A percentile compares a stretch with the other conserved stretches of the same genome.
Evolutionary conservation across 116 monocot species (phyloP).

Genomic region (Cymodocea nodosa): DNA sequence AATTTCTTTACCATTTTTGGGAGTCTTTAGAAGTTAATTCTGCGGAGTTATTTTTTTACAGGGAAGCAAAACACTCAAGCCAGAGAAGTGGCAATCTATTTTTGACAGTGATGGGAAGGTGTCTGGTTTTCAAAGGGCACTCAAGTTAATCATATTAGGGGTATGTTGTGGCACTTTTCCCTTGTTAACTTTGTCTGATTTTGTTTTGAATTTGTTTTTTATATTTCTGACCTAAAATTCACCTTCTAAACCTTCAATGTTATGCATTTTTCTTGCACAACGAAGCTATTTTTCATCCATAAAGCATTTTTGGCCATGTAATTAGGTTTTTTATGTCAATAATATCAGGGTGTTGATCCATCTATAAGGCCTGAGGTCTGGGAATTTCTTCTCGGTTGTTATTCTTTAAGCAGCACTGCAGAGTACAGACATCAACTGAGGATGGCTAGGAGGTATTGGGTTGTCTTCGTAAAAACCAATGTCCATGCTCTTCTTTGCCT

Average conservation of each 20-base stretch:
- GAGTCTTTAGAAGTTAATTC: no score
- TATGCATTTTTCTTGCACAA: not conserved
- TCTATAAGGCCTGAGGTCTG: conserved; percentile 90
- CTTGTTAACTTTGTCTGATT: not conserved
- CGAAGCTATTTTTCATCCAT: no score
- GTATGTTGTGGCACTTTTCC: conserved; percentile 2
- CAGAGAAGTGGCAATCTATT: conserved; percentile 85
- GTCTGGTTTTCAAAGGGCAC: conserved; percentile 66
- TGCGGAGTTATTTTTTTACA: conserved; percentile 14
- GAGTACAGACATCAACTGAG: conserved; percentile 65
- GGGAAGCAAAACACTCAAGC: conserved; percentile 86
- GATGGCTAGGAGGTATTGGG: conserved; percentile 59
- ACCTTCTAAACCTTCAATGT: not conserved
- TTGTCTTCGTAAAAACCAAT: conserved; percentile 2
- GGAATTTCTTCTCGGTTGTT: conserved; percentile 99
- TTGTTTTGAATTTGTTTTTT: not conserved
- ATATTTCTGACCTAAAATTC: not conserved
- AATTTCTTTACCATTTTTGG: no score
- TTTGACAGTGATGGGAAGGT: conserved; percentile 81
- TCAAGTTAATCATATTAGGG: conserved; percentile 26
- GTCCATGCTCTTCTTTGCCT: not conserved
- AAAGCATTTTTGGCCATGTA: not conserved
- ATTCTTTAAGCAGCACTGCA: conserved; percentile 67
- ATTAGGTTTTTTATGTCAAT: conserved; percentile 2
- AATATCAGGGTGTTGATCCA: conserved; percentile 88